Evolutionary conservation across 768 basidiomycete species (phyloP), one percentile per base, ranked within the genome.

Genomic region (Russula sp.): DNA sequence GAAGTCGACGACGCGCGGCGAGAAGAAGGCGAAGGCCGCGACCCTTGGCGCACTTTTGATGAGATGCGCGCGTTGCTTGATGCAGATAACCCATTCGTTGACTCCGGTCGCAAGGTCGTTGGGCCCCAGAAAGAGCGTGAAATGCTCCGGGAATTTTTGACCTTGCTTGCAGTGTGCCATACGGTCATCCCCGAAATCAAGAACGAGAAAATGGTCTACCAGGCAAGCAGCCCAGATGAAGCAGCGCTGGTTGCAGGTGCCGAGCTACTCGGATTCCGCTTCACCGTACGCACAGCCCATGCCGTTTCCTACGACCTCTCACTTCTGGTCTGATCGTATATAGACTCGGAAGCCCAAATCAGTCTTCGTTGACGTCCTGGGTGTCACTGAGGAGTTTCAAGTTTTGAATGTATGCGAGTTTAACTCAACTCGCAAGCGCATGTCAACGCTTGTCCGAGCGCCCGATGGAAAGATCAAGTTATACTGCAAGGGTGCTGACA

Each of bases 401-500:
- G 84, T 98, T 61, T 75, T 99, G 63, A 98, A 98, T 71, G 89
- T 99, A 49, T 97, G 95, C 82, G 97, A 98, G 76, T 99, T 99
- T 81, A 98, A 98, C 72, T 97, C 94, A 27, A 92, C 94, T 4
- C 84, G 97, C 55, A 98, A 99, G 71, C 84, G 97, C 62, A 98
- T 99, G 97, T 98, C 97, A 32, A 96, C 95, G 1, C 76, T 99
- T 68, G 83, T 99, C 37, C 85, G 94, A 27, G 81, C 83, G 31
- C 89, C 95, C 0, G 86, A 93, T 67, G 94, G 96, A 52, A 86
- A 85, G 73, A 91, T 99, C 77, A 98, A 94, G 75, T 72, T 99
- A 9, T 98, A 92, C 71, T 94, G 89, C 64, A 99, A 99, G 73
- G 97, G 97, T 32, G 97, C 97, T 1, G 97, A 99, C 72, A 98